Base-by-base conservation (phyloP, 1,284 basidiomycete species). In the Cutaneotrichosporon mucoides region DNA sequence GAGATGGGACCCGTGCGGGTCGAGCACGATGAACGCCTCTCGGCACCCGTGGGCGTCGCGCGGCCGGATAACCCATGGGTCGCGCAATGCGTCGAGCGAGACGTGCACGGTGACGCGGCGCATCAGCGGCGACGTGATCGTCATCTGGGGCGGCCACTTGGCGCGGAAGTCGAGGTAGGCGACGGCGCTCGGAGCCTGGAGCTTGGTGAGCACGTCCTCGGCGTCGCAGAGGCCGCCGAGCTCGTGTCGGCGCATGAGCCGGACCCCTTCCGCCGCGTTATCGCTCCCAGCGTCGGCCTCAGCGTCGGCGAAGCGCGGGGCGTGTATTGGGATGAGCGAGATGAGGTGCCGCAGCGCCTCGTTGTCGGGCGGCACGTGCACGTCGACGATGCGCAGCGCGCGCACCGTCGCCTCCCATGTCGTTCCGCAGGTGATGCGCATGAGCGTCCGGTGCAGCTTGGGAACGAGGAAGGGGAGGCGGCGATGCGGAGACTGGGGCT, bases 171-270 rank as follows among this genome's bases (percentile, higher is more conserved):
- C 49, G 38, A 51, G 38, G 16, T 51, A 51, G 4, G 37, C 49
- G 4, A 51, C 38, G 5, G 49, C 49, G 5, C 37, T 41, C 11
- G 49, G 38, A 13, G 49, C 16, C 38, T 51, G 49, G 16, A 51
- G 49, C 49, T 51, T 51, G 49, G 49, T 51, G 49, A 41, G 38
- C 13, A 51, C 49, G 49, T 51, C 49, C 16, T 51, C 49, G 16
- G 49, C 49, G 10, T 40, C 37, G 37, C 33, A 24, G 9, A 37
- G 49, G 16, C 49, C 49, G 9, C 49, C 49, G 15, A 51, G 38
- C 38, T 51, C 49, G 38, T 38, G 49, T 3, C 49, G 49, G 16
- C 49, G 49, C 49, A 51, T 51, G 37, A 51, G 13, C 3, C 49
- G 37, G n/a, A 51, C 38, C 5, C 38, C 37, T 5, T 47, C 46